Evolutionary conservation across 1,284 basidiomycete genomes (phyloP), one percentile per base, ranked within the genome.

Genomic region (Ceratobasidium sp.): DNA sequence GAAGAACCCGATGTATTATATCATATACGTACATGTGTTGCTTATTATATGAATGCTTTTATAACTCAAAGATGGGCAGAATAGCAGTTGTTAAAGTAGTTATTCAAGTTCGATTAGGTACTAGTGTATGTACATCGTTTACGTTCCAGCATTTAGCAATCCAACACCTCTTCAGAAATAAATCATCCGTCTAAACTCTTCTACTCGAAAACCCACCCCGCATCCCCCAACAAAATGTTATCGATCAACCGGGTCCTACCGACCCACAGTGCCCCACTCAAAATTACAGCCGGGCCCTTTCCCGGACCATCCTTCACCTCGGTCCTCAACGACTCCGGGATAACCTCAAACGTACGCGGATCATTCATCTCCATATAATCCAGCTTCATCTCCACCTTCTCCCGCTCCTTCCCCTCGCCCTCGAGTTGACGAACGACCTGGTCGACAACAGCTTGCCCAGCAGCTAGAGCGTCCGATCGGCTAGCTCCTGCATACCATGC

Each of bases 281-380:
- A 78, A 11, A 98, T 88, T 35, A 92, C 89, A 0, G 91, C 84
- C 32, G 83, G 78, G 2, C 79, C 79, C 4, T 78, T 67, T 16
- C 30, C 26, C n/a, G 77, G 11, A 76, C 77, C 4, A 44, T 35
- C 79, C 79, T 0, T 62, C 70, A 16, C 63, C 41, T 16, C 50
- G 43, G 54, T 74, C 79, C 49, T 78, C 61, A 76, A 77, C 6
- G 78, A 78, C 7, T 83, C 85, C 5, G 74, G 57, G 28, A 92
- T 73, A 2, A 86, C 82, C n/a, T 90, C 87, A 76, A 98, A 93
- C 57, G 88, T 91, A 52, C 87, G 82, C 49, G 90, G 86, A 78
- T 96, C 89, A 79, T 98, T 98, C 81, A 98, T 86, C 80, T 94
- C 90, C 75, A 99, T 83, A 80, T 98, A 98, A 80, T 98, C 95